phyloP scores from a whole-genome alignment of 1,139 yeast genomes.

The Taphrina deformans region DNA sequence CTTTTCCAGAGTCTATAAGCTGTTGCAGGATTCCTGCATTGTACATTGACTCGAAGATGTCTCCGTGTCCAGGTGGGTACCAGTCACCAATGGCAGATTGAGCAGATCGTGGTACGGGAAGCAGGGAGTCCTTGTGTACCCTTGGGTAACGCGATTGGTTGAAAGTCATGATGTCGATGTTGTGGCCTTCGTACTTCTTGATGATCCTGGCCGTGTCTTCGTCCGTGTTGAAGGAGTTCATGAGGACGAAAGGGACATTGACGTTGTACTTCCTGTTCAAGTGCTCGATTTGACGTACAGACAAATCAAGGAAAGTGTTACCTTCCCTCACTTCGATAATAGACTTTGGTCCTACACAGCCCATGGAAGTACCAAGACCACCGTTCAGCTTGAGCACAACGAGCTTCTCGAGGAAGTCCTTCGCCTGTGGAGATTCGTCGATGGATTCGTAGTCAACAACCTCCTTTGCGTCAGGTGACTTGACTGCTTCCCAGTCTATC shows the following conservation, averaged over 20 bases:
- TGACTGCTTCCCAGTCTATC: slow-evolving; percentile 87
- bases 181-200: slow-evolving; percentile 94
- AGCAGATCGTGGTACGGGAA: slow-evolving; percentile 82
- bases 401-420: slow-evolving; percentile 68
- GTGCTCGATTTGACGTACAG: slow-evolving; percentile 96
- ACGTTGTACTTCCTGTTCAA: slow-evolving; percentile 86
- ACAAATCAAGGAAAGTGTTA: slow-evolving; percentile 88
- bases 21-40: slow-evolving; percentile 91
- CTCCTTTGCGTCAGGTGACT: slow-evolving; percentile 83
- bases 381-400: slow-evolving; percentile 96
- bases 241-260: slow-evolving; percentile 91
- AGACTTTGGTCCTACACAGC: slow-evolving; percentile 98
- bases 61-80: slow-evolving; percentile 99
- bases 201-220: slow-evolving; percentile 92
- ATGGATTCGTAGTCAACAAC: slow-evolving; percentile 74
- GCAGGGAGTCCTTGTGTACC: slow-evolving; percentile 85
- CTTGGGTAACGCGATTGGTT: slow-evolving; percentile 97
- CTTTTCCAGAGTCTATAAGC: slow-evolving; percentile 89
- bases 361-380: slow-evolving; percentile 99
- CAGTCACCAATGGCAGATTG: slow-evolving; percentile 80
- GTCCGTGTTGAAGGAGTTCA: slow-evolving; percentile 98
- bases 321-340: slow-evolving; percentile 98
- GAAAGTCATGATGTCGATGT: slow-evolving; percentile 91
- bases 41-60: slow-evolving; percentile 84
- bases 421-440: slow-evolving; percentile 39